Conservation (phyloP, 306 rosid genomes). For the Cicer pinnatifidum region DNA sequence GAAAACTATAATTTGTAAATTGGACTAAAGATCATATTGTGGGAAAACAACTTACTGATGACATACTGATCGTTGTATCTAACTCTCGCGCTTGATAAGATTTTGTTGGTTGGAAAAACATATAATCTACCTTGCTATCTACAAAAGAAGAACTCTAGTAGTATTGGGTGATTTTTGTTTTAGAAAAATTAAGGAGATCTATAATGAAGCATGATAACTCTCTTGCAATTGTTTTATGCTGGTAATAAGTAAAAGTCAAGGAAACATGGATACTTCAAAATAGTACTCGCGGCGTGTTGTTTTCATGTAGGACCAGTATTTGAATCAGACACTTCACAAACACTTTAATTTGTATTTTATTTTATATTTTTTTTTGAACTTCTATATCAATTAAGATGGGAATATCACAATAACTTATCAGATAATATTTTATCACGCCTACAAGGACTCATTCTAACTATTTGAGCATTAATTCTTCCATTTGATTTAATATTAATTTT, state of each 20-base stretch:
- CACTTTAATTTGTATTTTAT: not conserved
- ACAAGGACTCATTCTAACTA: slow-evolving; percentile 1
- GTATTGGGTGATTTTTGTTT: not conserved
- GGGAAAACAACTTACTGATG: slow-evolving; percentile 22
- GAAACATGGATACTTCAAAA: not conserved
- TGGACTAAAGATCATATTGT: slow-evolving; percentile 28
- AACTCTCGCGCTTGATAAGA: slow-evolving; percentile 26
- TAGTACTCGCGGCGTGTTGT: not conserved
- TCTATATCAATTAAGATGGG: not conserved
- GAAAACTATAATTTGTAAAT: slow-evolving; percentile 30
- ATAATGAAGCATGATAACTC: slow-evolving; percentile 30
- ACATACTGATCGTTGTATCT: slow-evolving; percentile 10
- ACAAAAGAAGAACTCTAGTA: slow-evolving; percentile 20
- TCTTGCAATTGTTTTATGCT: slow-evolving; percentile 28
- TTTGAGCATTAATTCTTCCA: not conserved
- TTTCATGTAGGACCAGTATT: not conserved
- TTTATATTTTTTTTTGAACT: not conserved
- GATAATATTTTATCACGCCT: not conserved
- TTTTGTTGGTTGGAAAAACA: slow-evolving; percentile 25
- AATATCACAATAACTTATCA: not conserved
- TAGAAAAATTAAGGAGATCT: slow-evolving; percentile 15
- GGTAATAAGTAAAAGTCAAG: slow-evolving; percentile 3
- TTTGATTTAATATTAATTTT: slow-evolving; percentile 7
- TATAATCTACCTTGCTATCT: slow-evolving; percentile 31
- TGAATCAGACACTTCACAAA: not conserved